These are phyloP conservation scores for Stemphylium beticola DNA, from an alignment of 2,329 filamentous ascomycete genomes.

Conservation along the genomic window DNA sequence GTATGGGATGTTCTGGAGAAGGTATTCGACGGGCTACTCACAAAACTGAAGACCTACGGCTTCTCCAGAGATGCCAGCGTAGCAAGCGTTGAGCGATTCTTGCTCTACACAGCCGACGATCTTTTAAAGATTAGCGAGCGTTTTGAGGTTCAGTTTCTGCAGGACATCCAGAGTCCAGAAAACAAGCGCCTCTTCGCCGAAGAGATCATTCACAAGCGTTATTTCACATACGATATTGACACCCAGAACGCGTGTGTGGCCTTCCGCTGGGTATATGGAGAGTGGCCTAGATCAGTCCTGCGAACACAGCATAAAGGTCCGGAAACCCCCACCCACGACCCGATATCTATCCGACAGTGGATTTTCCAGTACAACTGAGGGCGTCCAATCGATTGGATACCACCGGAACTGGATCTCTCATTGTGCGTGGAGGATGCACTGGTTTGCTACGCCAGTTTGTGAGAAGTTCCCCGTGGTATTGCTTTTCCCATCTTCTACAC, in stretches of 20 bases:
- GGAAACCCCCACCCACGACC: not conserved
- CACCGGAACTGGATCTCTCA: not conserved
- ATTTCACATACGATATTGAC: not conserved
- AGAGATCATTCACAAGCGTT: not conserved
- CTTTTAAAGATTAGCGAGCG: constrained; percentile 1
- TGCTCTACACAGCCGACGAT: not conserved
- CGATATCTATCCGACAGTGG: constrained; percentile 6
- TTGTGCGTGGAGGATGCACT: too few species aligned
- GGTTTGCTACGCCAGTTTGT: too few species aligned
- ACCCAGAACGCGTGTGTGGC: not conserved
- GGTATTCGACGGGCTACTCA: not conserved
- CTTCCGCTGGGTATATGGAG: constrained; percentile 5
- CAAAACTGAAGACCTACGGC: not conserved
- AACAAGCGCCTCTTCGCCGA: not conserved
- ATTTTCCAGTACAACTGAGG: constrained; percentile 3
- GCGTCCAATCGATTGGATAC: not conserved
- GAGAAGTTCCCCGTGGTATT: too few species aligned
- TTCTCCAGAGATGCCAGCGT: not conserved
- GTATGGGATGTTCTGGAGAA: not conserved
- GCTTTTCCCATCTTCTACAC: too few species aligned
- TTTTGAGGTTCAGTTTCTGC: not conserved
- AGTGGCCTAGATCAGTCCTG: not conserved
- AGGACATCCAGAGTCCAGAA: not conserved
- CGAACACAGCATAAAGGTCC: not conserved
- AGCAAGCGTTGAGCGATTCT: not conserved